phyloP scores from a whole-genome alignment of 768 basidiomycete species.

The Suillus alpinus region DNA sequence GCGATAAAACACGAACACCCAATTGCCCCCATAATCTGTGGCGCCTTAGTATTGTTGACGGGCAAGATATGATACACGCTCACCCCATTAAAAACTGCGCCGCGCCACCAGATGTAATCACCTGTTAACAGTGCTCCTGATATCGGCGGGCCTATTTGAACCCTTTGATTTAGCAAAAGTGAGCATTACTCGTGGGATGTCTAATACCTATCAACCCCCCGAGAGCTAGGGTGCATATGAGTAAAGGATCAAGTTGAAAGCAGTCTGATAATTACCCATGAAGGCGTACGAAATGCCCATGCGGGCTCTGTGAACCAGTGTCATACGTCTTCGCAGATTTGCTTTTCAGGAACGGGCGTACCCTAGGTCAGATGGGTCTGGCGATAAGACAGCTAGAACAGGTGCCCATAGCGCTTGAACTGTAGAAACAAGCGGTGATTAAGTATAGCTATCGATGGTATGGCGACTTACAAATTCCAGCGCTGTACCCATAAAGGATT shows the following conservation, averaged over 20 bases:
- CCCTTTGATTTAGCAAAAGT: slow-evolving; percentile 24
- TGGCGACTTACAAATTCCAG: slow-evolving; percentile 39
- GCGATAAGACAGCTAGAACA: slow-evolving; percentile 42
- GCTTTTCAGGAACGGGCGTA: slow-evolving; percentile 12
- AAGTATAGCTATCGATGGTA: neutral
- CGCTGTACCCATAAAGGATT: slow-evolving; percentile 49
- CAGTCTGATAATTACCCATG: slow-evolving; percentile 34
- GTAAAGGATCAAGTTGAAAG: neutral
- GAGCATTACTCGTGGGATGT: neutral
- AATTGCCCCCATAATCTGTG: slow-evolving; percentile 20
- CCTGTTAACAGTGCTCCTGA: slow-evolving; percentile 53
- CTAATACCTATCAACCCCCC: slow-evolving; percentile 21
- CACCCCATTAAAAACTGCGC: slow-evolving; percentile 51
- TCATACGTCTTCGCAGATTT: neutral
- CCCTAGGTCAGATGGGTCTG: slow-evolving; percentile 52
- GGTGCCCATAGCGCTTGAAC: slow-evolving; percentile 43
- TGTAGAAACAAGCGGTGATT: slow-evolving; percentile 11
- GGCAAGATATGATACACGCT: slow-evolving; percentile 1
- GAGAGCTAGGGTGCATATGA: slow-evolving; percentile 10
- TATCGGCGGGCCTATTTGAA: slow-evolving; percentile 55
- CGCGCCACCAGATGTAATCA: slow-evolving; percentile 57
- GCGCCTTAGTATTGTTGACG: neutral
- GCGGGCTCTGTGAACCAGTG: slow-evolving; percentile 27
- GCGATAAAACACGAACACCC: slow-evolving; percentile 23
- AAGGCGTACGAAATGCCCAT: slow-evolving; percentile 50